phyloP scores from a whole-genome alignment of 805 yeast species.

The Ogataea paraovalis region DNA sequence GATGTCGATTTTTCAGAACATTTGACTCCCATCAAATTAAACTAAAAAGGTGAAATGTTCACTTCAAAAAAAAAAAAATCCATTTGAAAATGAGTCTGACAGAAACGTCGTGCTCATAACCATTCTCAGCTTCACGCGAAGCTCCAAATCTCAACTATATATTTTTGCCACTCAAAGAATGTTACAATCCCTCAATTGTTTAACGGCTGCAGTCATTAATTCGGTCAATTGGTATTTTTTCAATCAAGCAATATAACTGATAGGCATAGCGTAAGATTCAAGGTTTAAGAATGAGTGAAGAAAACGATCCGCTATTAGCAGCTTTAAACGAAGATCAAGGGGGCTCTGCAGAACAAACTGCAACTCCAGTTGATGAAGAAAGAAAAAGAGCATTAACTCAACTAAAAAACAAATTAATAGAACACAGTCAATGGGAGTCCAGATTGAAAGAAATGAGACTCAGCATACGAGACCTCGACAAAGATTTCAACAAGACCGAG shows the following conservation, averaged over 20 bases:
- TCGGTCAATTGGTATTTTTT: background rate
- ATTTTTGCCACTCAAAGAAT: background rate
- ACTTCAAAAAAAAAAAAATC: background rate
- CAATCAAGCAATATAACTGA: too few species aligned
- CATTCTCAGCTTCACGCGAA: background rate
- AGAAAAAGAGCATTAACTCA: slow-evolving; percentile 73
- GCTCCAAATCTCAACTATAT: background rate
- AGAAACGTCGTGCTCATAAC: background rate
- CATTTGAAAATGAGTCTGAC: background rate
- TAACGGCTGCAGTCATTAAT: background rate
- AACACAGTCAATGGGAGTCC: slow-evolving; percentile 93
- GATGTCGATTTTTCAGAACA: too few species aligned
- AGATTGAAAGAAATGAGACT: slow-evolving; percentile 79
- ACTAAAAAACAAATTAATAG: slow-evolving; percentile 80
- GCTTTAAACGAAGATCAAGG: slow-evolving; percentile 46
- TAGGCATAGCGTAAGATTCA: too few species aligned
- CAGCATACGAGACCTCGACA: slow-evolving; percentile 78
- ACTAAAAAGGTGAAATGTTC: too few species aligned
- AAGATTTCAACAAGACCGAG: slow-evolving; percentile 87
- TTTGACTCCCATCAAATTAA: too few species aligned
- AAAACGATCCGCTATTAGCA: slow-evolving; percentile 72
- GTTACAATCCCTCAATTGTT: background rate
- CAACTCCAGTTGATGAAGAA: slow-evolving; percentile 20
- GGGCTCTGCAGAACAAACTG: background rate
- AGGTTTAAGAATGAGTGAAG: slow-evolving; percentile 38